Evolutionary conservation across 140 eudicot species (phyloP), one percentile per base, ranked within the genome.

Genomic region (Senecio squalidus): DNA sequence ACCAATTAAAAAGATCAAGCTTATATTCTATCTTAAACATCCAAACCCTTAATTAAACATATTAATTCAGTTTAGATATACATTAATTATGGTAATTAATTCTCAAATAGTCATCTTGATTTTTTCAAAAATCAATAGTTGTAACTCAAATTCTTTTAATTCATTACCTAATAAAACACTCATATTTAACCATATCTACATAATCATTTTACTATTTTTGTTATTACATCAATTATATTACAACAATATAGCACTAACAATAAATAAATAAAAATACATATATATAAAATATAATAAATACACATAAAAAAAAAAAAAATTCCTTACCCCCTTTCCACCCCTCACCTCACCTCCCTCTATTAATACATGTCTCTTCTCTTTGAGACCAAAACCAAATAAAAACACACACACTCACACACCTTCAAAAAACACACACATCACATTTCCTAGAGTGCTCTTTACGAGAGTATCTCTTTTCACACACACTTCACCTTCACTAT

Each of bases 401-500:
- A 13, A 29, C 38, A 62, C 66, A 63, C 63, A 52, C 34, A 40
- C 52, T 9, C 8, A 16, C 25, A 46, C 39, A 62, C 53, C 10
- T 36, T 36, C n/a, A n/a, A 59, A 41, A 53, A 71, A 58, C 67
- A 26, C 49, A 62, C 58, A 8, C 58, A 64, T 23, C 23, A 43
- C 1, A 4, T 9, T 44, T 36, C 24, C 65, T n/a, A 25, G 83
- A 64, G 75, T 73, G 80, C 81, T 77, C 80, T 74, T 65, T 70
- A 81, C 67, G 78, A 78, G 82, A 82, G 84, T 70, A 62, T 82
- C 89, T 73, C 72, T 41, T 13, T 3, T 9, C 30, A 14, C 26
- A 15, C 49, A 33, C 33, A 29, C 13, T 34, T 9, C 62, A 25
- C 53, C 47, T 11, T 45, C 56, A 48, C 69, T 31, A 58, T 58